phyloP scores from a whole-genome alignment of 441 rosid genomes.

The Pelargonium fulgidum region DNA sequence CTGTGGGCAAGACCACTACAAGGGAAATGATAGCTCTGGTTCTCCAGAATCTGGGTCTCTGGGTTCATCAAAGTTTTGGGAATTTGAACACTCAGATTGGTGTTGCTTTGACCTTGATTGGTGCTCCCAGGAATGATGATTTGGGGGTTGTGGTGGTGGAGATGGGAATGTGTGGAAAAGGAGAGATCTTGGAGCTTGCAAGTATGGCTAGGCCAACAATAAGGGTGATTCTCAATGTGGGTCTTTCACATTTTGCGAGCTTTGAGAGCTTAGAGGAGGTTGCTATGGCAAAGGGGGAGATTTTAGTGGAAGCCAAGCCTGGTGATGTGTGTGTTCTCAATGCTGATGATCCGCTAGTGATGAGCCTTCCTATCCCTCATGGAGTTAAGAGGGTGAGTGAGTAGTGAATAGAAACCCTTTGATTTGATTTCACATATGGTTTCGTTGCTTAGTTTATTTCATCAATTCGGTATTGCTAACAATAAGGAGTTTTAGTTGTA shows the following conservation, averaged over 20 bases:
- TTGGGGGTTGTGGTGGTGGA: constrained; percentile 22
- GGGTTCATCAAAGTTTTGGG: constrained; percentile 26
- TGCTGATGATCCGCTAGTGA: constrained; percentile 32
- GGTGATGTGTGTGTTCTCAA: constrained; percentile 27
- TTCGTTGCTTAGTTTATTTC: too few relatives aligned
- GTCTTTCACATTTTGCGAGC: constrained; percentile 30
- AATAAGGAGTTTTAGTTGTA: too few relatives aligned
- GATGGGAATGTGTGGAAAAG: constrained; percentile 33
- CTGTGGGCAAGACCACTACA: constrained; percentile 31
- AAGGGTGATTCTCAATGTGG: constrained; percentile 27
- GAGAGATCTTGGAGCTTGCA: constrained; percentile 32
- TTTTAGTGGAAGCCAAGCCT: constrained; percentile 24
- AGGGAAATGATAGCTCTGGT: constrained; percentile 26
- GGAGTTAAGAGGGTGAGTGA: constrained; percentile 24
- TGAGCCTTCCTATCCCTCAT: constrained; percentile 20
- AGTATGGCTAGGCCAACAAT: constrained; percentile 25
- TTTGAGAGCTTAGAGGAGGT: constrained; percentile 25
- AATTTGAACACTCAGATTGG: constrained; percentile 29
- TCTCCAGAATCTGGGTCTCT: constrained; percentile 18
- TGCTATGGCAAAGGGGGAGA: constrained; percentile 31
- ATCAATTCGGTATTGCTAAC: too few relatives aligned
- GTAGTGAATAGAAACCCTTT: too few relatives aligned
- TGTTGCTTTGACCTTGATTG: constrained; percentile 29
- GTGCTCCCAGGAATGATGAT: constrained; percentile 18
- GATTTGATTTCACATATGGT: too few relatives aligned